Conservation (phyloP, 352 stramenopile genomes). For the Pythium chondricola region DNA sequence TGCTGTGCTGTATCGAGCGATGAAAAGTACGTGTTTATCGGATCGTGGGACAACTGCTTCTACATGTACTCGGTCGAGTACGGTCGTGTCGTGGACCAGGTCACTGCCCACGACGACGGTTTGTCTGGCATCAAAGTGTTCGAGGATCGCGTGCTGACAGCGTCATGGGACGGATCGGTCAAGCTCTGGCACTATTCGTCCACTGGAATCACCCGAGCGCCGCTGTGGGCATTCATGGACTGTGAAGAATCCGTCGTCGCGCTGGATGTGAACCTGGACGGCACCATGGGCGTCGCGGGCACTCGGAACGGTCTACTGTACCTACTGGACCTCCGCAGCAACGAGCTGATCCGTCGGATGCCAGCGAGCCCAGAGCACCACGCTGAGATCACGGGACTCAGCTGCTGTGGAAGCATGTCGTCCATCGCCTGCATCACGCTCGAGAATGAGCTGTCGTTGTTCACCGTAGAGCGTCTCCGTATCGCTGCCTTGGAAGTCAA, state of each 20-base stretch:
- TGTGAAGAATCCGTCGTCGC: slow-evolving; percentile 65
- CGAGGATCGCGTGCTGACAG: slow-evolving; percentile 66
- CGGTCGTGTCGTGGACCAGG: slow-evolving; percentile 72
- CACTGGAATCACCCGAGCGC: slow-evolving; percentile 53
- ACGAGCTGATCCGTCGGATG: slow-evolving; percentile 58
- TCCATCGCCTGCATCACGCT: slow-evolving; percentile 57
- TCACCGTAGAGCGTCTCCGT: slow-evolving; percentile 51
- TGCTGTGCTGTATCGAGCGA: slow-evolving; percentile 74
- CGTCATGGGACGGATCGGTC: slow-evolving; percentile 70
- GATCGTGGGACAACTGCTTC: slow-evolving; percentile 76
- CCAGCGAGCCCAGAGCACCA: slow-evolving; percentile 46
- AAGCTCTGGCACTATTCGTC: slow-evolving; percentile 78
- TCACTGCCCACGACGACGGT: slow-evolving; percentile 73
- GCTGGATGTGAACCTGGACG: slow-evolving; percentile 66
- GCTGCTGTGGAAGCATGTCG: slow-evolving; percentile 47
- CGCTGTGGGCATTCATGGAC: slow-evolving; percentile 66
- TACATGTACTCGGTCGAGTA: slow-evolving; percentile 88
- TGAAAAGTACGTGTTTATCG: slow-evolving; percentile 82
- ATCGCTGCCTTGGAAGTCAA: slow-evolving; percentile 53
- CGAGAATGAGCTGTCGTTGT: slow-evolving; percentile 69
- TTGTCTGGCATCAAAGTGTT: slow-evolving; percentile 71
- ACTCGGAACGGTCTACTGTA: slow-evolving; percentile 71
- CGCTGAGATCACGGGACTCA: slow-evolving; percentile 52
- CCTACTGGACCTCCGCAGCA: slow-evolving; percentile 59
- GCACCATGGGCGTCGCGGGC: slow-evolving; percentile 44